Evolutionary conservation across 2,329 filamentous ascomycete genomes (phyloP).

Genomic region (Zymoseptoria crescenta): DNA sequence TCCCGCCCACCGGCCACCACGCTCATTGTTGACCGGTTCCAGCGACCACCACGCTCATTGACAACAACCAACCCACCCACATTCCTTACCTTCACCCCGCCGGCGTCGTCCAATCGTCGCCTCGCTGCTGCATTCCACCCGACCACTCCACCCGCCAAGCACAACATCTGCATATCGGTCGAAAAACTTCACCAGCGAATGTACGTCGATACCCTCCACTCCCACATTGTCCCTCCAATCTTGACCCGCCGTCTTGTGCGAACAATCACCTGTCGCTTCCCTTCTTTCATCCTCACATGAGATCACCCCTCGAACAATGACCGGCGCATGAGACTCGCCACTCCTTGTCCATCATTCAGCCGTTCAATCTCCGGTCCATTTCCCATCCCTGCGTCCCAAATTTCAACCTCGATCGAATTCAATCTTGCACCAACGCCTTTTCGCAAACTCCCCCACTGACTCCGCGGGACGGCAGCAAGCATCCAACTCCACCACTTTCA

Average conservation of each 20-base stretch:
- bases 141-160: constrained; percentile 1
- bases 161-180: too few relatives aligned
- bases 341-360: neutral
- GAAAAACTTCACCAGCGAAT: constrained; percentile 2
- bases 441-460: constrained; percentile 9
- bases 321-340: neutral
- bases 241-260: neutral
- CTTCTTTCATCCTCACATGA: neutral
- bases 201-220: constrained; percentile 5
- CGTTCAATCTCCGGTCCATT: neutral
- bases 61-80: constrained; percentile 1
- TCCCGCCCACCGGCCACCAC: neutral
- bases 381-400: neutral
- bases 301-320: neutral
- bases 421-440: neutral
- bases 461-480: constrained; percentile 19
- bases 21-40: neutral
- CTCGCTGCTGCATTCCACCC: constrained; percentile 9
- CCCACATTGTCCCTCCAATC: constrained; percentile 1
- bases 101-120: constrained; percentile 1
- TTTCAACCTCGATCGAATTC: neutral
- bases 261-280: neutral
- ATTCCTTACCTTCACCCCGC: constrained; percentile 7
- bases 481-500: neutral
- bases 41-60: constrained; percentile 3